Evolutionary conservation across 768 basidiomycete genomes (phyloP).

Genomic region (Xerocomus brunneocitrinus): DNA sequence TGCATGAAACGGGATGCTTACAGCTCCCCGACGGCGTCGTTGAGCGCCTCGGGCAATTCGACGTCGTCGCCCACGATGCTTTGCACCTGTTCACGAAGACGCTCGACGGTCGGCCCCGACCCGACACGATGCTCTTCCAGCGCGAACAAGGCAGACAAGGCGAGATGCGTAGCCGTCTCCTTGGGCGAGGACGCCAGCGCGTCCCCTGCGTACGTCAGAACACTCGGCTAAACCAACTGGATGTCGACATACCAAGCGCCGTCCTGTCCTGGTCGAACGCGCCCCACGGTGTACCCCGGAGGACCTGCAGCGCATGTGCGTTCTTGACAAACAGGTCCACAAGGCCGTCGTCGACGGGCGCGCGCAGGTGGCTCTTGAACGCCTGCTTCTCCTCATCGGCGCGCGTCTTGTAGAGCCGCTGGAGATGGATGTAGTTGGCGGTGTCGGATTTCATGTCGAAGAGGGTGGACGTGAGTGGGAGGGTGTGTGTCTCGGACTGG

Average conservation of each 20-base stretch:
- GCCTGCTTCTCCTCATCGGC: conserved; percentile 63
- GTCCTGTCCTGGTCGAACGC: conserved; percentile 45
- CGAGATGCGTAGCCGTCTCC: conserved; percentile 65
- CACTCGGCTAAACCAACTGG: neutral
- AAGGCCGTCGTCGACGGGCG: conserved; percentile 45
- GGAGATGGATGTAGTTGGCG: conserved; percentile 73
- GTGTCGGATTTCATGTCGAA: conserved; percentile 98
- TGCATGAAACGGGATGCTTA: conserved; percentile 36
- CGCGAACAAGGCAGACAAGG: conserved; percentile 56
- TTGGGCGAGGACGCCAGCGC: conserved; percentile 43
- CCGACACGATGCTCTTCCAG: conserved; percentile 26
- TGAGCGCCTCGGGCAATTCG: conserved; percentile 51
- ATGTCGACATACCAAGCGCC: conserved; percentile 43
- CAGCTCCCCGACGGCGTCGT: conserved; percentile 72
- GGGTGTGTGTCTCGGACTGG: conserved; percentile 49
- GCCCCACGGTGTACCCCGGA: conserved; percentile 63
- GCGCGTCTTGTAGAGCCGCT: conserved; percentile 76
- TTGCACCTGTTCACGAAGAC: conserved; percentile 48
- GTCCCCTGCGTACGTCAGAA: conserved; percentile 32
- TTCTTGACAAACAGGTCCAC: conserved; percentile 79
- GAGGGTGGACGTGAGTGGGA: conserved; percentile 82
- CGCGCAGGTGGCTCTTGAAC: conserved; percentile 47
- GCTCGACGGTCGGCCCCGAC: conserved; percentile 43
- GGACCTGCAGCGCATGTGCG: conserved; percentile 63
- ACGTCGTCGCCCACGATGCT: conserved; percentile 45